Conservation (phyloP, 345 rosid genomes). For the Syzygium aqueum region DNA sequence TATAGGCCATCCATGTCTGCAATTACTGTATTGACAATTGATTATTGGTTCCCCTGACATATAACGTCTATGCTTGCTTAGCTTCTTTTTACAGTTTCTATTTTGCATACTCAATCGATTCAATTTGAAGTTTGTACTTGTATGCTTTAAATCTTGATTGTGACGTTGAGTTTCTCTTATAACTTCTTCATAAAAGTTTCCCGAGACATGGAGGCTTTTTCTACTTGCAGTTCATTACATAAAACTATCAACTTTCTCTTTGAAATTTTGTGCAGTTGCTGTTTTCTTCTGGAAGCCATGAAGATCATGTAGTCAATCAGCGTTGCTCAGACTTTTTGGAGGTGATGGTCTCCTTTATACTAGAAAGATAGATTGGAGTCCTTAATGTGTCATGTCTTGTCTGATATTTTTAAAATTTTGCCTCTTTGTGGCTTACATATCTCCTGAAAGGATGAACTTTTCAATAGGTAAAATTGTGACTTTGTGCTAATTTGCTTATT, state of each 20-base stretch:
- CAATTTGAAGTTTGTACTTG: neutral
- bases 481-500: neutral
- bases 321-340: conserved; percentile 65
- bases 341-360: conserved; percentile 29
- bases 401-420: neutral
- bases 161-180: neutral
- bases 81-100: neutral
- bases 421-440: neutral
- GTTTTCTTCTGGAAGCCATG: conserved; percentile 34
- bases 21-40: neutral
- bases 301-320: conserved; percentile 25
- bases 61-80: neutral
- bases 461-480: neutral
- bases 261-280: conserved; percentile 32
- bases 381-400: neutral
- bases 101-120: neutral
- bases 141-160: neutral
- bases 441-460: neutral
- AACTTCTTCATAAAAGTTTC: neutral
- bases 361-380: neutral
- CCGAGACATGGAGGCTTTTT: neutral
- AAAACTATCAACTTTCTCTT: neutral
- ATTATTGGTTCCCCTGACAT: neutral
- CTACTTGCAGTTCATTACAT: neutral
- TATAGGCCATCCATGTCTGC: neutral